A percentile compares a stretch with the other conserved stretches of the same genome.
Evolutionary conservation across 257 asterid genomes (phyloP).

Genomic region (Gentiana macrophylla): DNA sequence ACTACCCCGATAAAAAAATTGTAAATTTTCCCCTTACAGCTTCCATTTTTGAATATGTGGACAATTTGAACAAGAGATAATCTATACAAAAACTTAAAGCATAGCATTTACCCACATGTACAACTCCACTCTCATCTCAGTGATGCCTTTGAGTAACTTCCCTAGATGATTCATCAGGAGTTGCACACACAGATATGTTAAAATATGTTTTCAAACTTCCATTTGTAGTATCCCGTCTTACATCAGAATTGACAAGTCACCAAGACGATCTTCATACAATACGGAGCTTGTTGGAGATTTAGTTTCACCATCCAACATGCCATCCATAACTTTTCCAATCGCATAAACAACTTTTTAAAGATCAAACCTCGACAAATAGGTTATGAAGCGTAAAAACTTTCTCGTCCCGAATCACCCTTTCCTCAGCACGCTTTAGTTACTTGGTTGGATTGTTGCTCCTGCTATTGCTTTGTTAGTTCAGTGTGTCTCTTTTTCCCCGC

Average conservation of each 20-base stretch:
- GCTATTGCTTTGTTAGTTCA: too few species aligned
- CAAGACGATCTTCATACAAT: constrained; percentile 47
- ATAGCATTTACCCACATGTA: constrained; percentile 78
- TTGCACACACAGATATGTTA: constrained; percentile 39
- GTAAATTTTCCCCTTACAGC: too few species aligned
- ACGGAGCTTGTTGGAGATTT: constrained; percentile 43
- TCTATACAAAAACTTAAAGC: too few species aligned
- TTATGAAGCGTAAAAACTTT: constrained; percentile 94
- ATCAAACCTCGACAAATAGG: constrained; percentile 79
- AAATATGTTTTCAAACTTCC: constrained; percentile 47
- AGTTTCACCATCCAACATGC: constrained; percentile 24
- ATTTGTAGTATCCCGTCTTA: constrained; percentile 52
- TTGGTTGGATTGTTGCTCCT: too few species aligned
- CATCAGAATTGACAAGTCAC: constrained; percentile 67
- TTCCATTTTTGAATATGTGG: too few species aligned
- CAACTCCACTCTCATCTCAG: constrained; percentile 85
- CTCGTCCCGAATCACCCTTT: constrained; percentile 86
- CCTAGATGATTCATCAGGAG: constrained; percentile 26
- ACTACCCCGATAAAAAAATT: too few species aligned
- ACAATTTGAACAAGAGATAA: too few species aligned
- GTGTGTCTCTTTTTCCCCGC: too few species aligned
- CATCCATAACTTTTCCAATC: constrained; percentile 52
- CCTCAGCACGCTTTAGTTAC: too few species aligned
- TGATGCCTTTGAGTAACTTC: constrained; percentile 79
- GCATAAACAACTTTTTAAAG: constrained; percentile 77